Evolutionary conservation across 2,329 filamentous ascomycete species (phyloP), one percentile per base, ranked within the genome.

Genomic region (Exophiala calicioides): DNA sequence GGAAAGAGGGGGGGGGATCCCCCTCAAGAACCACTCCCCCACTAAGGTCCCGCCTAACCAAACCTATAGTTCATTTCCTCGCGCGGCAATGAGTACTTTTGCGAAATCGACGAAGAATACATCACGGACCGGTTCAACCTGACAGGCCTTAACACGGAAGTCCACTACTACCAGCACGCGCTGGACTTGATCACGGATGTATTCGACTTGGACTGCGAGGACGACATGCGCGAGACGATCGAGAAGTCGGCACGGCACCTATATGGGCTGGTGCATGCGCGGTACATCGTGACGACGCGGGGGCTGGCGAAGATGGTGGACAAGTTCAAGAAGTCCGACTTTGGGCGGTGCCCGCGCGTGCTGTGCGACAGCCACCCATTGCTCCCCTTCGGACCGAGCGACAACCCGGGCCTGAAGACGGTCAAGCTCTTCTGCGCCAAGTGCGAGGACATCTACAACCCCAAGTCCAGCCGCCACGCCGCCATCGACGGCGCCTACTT

Each of bases 31-130:
- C 13, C 13, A 6, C 42, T 48, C 19, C 29, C 19, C 39, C 36
- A 44, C 44, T 18, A 20, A 12, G 27, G 33, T 15, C n/a, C 16
- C 3, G 47, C 30, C 52, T 51, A 30, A 46, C 50, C 45, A 51
- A 39, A 12, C 48, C n/a, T 44, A 38, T 65, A 98, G 93, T 98
- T 98, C 69, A 96, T 97, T 62, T 96, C 91, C 3, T 95, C 90
- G 4, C 82, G 93, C 45, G 93, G 93, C 57, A 97, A 98, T 71
- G 93, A 98, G 68, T 98, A 98, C 72, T 98, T 97, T 64, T 98
- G 93, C 80, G 93, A 98, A 67, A 97, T 98, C 62, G 93, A 98
- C 70, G 93, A 98, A 68, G 93, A 98, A 63, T 98, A 98, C 70
- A 79, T 98, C 35, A 97, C 90, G 40, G 93, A 98, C 68, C 85